phyloP scores from a whole-genome alignment of 2,329 filamentous ascomycete species.

The Allantophomopsis cytisporea region DNA sequence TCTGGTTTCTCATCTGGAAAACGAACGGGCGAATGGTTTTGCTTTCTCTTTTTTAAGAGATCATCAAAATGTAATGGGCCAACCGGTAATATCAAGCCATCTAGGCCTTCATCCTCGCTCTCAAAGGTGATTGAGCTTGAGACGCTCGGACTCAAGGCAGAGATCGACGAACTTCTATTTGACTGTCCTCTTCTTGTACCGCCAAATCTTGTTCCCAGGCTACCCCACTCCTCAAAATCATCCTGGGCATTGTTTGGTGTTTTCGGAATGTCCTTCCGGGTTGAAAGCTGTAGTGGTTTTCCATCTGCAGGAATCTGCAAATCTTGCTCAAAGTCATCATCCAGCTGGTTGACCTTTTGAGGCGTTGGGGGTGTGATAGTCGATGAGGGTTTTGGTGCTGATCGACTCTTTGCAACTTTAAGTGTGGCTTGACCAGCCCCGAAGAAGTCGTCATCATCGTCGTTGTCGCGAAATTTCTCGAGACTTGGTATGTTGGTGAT shows the following conservation, averaged over 20 bases:
- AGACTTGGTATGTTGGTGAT: conserved; percentile 34
- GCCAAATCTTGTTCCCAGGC: conserved; percentile 78
- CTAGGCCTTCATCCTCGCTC: conserved; percentile 86
- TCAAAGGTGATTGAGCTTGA: conserved; percentile 71
- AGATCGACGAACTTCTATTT: conserved; percentile 73
- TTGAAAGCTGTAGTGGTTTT: conserved; percentile 45
- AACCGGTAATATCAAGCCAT: conserved; percentile 74
- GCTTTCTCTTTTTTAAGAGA: conserved; percentile 60
- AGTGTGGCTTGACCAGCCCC: conserved; percentile 53
- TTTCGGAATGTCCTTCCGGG: conserved; percentile 45
- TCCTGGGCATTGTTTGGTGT: conserved; percentile 49
- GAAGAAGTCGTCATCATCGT: conserved; percentile 50
- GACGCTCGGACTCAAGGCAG: conserved; percentile 82
- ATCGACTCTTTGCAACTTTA: conserved; percentile 47
- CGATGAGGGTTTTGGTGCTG: conserved; percentile 34
- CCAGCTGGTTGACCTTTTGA: conserved; percentile 26
- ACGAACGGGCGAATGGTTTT: conserved; percentile 40
- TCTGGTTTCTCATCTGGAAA: conserved; percentile 23
- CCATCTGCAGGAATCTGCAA: conserved; percentile 58
- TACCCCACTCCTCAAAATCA: conserved; percentile 85
- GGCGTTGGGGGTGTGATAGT: conserved; percentile 42
- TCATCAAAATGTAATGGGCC: conserved; percentile 76
- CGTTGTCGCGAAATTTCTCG: conserved; percentile 49
- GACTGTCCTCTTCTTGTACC: conserved; percentile 71
- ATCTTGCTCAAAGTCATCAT: conserved; percentile 61